Conservation (phyloP, 441 rosid species). For the Sinapis alba region DNA sequence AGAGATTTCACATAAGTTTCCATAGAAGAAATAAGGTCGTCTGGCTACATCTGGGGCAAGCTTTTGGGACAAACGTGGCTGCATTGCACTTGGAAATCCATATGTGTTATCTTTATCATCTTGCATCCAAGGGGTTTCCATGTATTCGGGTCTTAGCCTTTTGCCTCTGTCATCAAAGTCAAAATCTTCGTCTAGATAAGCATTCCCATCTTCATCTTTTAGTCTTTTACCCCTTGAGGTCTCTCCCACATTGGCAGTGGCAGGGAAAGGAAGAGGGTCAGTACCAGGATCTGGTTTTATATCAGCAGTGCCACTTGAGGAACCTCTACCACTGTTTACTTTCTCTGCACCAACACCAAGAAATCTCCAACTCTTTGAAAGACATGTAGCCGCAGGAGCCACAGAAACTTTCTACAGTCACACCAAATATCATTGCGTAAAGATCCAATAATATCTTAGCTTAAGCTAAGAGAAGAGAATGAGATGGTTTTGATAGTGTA, state of each 20-base stretch:
- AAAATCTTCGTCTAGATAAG: conserved; percentile 36
- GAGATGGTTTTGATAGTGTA: not conserved
- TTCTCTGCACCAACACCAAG: conserved; percentile 34
- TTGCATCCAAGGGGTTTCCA: conserved; percentile 51
- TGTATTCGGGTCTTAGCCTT: conserved; percentile 58
- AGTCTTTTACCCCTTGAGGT: conserved; percentile 65
- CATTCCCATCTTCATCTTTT: conserved; percentile 56
- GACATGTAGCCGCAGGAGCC: conserved; percentile 26
- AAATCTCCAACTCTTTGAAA: conserved; percentile 42
- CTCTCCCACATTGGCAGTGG: conserved; percentile 43
- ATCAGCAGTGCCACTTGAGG: conserved; percentile 34
- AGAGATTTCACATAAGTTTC: conserved; percentile 56
- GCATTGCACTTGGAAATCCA: conserved; percentile 42
- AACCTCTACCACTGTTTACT: conserved; percentile 30
- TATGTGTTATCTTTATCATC: conserved; percentile 38
- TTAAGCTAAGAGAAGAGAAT: not conserved
- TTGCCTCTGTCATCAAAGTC: conserved; percentile 54
- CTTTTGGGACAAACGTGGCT: conserved; percentile 49
- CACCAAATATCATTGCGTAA: conserved; percentile 8
- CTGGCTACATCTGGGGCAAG: conserved; percentile 52
- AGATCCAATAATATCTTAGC: not conserved
- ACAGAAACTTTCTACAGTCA: conserved; percentile 28
- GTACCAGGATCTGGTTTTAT: conserved; percentile 47
- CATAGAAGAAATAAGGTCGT: conserved; percentile 84
- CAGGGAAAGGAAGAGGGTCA: conserved; percentile 42